Evolutionary conservation across 257 asterid genomes (phyloP).

Genomic region (Jacaranda mimosifolia): DNA sequence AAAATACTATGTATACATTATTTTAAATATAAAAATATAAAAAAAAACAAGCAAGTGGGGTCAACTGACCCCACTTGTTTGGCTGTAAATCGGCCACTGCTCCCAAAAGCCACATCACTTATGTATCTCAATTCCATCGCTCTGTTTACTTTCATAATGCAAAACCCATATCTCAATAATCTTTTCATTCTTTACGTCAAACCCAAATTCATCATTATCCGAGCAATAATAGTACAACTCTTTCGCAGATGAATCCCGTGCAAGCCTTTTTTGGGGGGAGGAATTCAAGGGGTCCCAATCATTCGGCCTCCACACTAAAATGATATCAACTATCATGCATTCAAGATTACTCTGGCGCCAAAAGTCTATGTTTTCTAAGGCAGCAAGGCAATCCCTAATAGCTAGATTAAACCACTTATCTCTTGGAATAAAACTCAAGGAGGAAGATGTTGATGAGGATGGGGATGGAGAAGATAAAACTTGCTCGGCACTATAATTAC

Average conservation of each 20-base stretch:
- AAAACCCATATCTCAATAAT: conserved; percentile 90
- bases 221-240: conserved; percentile 57
- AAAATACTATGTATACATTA: too few relatives aligned
- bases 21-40: too few relatives aligned
- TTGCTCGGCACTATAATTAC: conserved; percentile 83
- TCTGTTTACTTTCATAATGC: conserved; percentile 78
- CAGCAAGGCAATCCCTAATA: conserved; percentile 87
- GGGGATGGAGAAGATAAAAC: conserved; percentile 72
- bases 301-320: conserved; percentile 61
- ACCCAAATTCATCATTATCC: conserved; percentile 62
- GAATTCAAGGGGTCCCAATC: conserved; percentile 63
- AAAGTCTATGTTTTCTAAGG: conserved; percentile 85
- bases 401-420: conserved; percentile 93
- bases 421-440: conserved; percentile 75
- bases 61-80: too few relatives aligned
- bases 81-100: too few relatives aligned
- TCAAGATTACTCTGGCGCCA: conserved; percentile 86
- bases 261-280: conserved; percentile 54
- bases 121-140: too few relatives aligned
- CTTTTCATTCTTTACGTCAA: conserved; percentile 59
- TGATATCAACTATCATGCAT: conserved; percentile 84
- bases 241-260: conserved; percentile 46
- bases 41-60: too few relatives aligned
- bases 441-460: conserved; percentile 71
- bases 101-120: too few relatives aligned